Percentiles rank a stretch among this genome's conserved stretches.
phyloP scores from a whole-genome alignment of 1,139 yeast species.

The Hansenula lynferdii region DNA sequence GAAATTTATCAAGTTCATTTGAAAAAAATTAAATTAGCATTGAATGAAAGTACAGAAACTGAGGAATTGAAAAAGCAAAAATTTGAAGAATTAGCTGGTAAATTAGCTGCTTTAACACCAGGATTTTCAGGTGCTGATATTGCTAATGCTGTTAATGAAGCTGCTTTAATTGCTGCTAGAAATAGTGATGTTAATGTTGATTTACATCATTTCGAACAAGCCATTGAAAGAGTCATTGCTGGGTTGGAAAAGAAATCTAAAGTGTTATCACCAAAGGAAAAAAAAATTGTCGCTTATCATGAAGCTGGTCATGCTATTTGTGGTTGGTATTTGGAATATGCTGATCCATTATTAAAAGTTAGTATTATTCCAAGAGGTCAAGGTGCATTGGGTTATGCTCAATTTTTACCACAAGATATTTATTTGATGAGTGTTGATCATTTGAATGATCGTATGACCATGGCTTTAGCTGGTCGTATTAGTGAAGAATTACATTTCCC shows the following conservation, averaged over 20 bases:
- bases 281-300: conserved; percentile 88
- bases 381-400: conserved; percentile 98
- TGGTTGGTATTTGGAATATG: conserved; percentile 89
- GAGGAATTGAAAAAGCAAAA: conserved; percentile 21
- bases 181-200: conserved; percentile 63
- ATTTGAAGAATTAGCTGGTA: conserved; percentile 61
- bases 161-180: conserved; percentile 95
- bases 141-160: conserved; percentile 95
- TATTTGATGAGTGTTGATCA: conserved; percentile 77
- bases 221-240: conserved; percentile 95
- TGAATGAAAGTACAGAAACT: conserved; percentile 33
- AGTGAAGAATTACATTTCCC: conserved; percentile 89
- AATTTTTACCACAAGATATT: conserved; percentile 91
- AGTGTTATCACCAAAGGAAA: conserved; percentile 78
- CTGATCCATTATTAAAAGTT: conserved; percentile 91
- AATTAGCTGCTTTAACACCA: conserved; percentile 92
- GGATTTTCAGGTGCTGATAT: conserved; percentile 99
- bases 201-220: conserved; percentile 83
- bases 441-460: conserved; percentile 84
- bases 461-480: conserved; percentile 97
- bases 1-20: conserved; percentile 87
- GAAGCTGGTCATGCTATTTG: conserved; percentile 99
- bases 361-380: conserved; percentile 96
- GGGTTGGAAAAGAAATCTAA: conserved; percentile 91
- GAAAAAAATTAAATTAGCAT: conserved; percentile 53